A percentile compares a stretch with the other conserved stretches of the same genome.
These are phyloP conservation scores for Neovahlkampfia damariscottae DNA, from an alignment of 78 protist genomes.

Conservation along the genomic window DNA sequence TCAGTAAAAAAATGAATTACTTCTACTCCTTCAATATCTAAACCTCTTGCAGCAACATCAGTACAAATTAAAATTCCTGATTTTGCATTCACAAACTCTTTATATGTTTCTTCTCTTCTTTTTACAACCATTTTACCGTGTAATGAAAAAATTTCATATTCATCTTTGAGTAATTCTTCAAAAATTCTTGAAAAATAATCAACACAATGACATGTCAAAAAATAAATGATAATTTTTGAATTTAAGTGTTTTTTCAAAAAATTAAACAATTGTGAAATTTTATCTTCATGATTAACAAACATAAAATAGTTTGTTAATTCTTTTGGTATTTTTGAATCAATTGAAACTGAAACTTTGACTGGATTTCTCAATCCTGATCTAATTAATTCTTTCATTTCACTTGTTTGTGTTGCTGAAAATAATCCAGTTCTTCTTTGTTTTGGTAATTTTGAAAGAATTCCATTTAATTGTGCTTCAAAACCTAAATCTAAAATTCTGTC, in stretches of 20 bases:
- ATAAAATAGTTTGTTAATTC: constrained; percentile 36
- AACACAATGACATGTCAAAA: constrained; percentile 74
- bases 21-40: constrained; percentile 78
- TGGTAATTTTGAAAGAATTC: constrained; percentile 44
- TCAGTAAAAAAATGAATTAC: too few relatives aligned
- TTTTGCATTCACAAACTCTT: background rate
- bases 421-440: constrained; percentile 74
- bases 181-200: constrained; percentile 48
- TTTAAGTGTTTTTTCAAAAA: constrained; percentile 17
- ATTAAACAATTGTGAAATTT: constrained; percentile 23
- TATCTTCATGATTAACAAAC: constrained; percentile 10
- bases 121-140: constrained; percentile 70
- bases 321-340: constrained; percentile 30
- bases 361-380: constrained; percentile 67
- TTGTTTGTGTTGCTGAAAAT: constrained; percentile 67
- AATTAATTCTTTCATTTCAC: constrained; percentile 4
- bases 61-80: constrained; percentile 53
- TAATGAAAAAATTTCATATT: constrained; percentile 21
- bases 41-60: constrained; percentile 73
- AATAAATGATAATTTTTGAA: constrained; percentile 62
- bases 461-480: constrained; percentile 35
- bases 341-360: constrained; percentile 22
- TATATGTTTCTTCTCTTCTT: constrained; percentile 17
- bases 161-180: background rate
- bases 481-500: constrained; percentile 62